Evolutionary conservation across 495 filamentous ascomycete species (phyloP).

Genomic region (Neohortaea acidophila): DNA sequence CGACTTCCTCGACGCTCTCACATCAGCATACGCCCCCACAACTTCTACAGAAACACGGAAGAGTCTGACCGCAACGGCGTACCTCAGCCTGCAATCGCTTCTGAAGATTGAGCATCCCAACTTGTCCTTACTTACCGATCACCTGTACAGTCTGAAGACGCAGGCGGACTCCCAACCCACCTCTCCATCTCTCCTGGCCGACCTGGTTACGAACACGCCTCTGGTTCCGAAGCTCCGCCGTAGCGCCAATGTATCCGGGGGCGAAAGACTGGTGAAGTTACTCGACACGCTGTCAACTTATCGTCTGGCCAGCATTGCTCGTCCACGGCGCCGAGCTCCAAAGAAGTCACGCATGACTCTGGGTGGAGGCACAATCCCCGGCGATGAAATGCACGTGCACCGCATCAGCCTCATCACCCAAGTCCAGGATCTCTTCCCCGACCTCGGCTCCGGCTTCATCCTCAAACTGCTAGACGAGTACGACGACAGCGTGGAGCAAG

Average conservation of each 20-base stretch:
- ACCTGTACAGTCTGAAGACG: conserved; percentile 63
- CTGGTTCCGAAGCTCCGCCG: conserved; percentile 28
- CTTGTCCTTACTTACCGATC: conserved; percentile 57
- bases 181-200: conserved; percentile 43
- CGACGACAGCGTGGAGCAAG: conserved; percentile 57
- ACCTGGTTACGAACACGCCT: conserved; percentile 48
- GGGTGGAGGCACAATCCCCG: conserved; percentile 45
- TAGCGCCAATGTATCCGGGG: conserved; percentile 19
- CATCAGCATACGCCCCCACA: conserved; percentile 46
- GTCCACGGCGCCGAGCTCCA: conserved; percentile 36
- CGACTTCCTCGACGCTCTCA: conserved; percentile 67
- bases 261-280: conserved; percentile 42
- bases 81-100: conserved; percentile 54
- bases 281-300: conserved; percentile 39
- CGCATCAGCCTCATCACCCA: conserved; percentile 69
- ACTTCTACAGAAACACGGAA: background rate
- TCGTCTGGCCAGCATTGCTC: conserved; percentile 30
- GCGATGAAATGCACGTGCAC: conserved; percentile 54
- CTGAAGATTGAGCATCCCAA: conserved; percentile 50
- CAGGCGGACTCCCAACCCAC: conserved; percentile 34
- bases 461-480: conserved; percentile 67
- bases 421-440: conserved; percentile 84
- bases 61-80: conserved; percentile 47
- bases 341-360: too few relatives aligned
- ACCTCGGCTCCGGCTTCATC: conserved; percentile 73